Evolutionary conservation across 176 grass and related monocot species (phyloP).

Genomic region (Panicum miliaceum): DNA sequence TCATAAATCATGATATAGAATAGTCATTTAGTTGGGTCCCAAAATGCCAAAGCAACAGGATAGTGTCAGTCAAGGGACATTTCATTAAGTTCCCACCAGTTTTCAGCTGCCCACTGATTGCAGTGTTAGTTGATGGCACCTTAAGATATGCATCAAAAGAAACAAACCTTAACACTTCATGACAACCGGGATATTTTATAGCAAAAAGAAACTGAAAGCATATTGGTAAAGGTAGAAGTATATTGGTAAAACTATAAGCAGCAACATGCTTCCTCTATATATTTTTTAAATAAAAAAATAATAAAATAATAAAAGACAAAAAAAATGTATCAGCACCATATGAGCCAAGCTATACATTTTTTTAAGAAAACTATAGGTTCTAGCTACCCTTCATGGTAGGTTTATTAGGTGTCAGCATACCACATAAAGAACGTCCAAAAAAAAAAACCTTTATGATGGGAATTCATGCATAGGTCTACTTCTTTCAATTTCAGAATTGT

Average conservation of each 20-base stretch:
- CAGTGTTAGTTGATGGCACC: slow-evolving; percentile 11
- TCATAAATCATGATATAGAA: neutral
- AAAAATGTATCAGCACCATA: neutral
- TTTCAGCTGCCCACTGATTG: slow-evolving; percentile 10
- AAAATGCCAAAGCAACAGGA: neutral
- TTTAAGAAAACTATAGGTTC: neutral
- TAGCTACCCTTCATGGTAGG: neutral
- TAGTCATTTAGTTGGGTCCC: slow-evolving; percentile 30
- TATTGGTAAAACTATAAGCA: neutral
- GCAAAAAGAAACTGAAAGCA: too few relatives aligned
- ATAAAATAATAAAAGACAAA: neutral
- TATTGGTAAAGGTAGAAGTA: neutral
- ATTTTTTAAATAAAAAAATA: neutral
- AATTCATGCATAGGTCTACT: neutral
- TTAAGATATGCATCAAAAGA: neutral
- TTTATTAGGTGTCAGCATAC: neutral
- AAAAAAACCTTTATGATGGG: neutral
- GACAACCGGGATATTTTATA: neutral
- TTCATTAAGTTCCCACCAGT: neutral
- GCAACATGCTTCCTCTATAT: neutral
- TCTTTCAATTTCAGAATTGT: neutral
- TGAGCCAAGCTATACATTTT: neutral
- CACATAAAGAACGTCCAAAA: neutral
- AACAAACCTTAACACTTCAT: neutral
- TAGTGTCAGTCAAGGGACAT: neutral